phyloP scores from a whole-genome alignment of 495 filamentous ascomycete species.

The Acidiella bohemica region DNA sequence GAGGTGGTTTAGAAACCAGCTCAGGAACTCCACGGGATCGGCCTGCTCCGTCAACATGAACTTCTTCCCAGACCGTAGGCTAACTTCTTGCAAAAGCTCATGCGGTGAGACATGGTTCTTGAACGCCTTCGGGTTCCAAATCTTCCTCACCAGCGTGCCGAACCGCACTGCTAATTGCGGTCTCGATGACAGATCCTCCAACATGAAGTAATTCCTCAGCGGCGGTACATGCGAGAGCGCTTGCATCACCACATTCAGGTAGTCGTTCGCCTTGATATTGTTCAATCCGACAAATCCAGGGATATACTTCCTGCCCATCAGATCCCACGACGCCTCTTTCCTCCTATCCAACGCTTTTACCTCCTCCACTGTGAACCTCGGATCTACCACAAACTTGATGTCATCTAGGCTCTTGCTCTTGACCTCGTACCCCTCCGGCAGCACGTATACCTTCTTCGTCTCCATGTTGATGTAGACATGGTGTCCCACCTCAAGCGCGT shows the following conservation, averaged over 20 bases:
- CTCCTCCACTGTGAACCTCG: constrained; percentile 64
- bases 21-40: constrained; percentile 90
- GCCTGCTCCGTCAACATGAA: constrained; percentile 86
- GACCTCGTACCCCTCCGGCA: constrained; percentile 96
- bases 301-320: constrained; percentile 68
- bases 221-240: constrained; percentile 80
- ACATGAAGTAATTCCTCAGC: constrained; percentile 82
- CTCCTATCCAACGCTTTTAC: constrained; percentile 70
- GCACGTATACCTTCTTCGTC: constrained; percentile 85
- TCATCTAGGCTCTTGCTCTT: constrained; percentile 91
- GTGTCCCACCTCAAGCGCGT: constrained; percentile 86
- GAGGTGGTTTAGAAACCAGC: constrained; percentile 93
- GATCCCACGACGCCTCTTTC: constrained; percentile 59
- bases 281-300: constrained; percentile 96
- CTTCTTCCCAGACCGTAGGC: constrained; percentile 74
- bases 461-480: constrained; percentile 98
- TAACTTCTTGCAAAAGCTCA: constrained; percentile 90
- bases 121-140: constrained; percentile 97
- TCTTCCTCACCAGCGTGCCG: constrained; percentile 82
- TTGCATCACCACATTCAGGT: constrained; percentile 93
- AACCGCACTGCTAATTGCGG: constrained; percentile 62
- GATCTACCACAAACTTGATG: constrained; percentile 96
- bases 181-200: constrained; percentile 54
- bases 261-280: constrained; percentile 99
- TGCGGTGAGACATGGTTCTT: constrained; percentile 95